A percentile compares a stretch with the other conserved stretches of the same genome.
Conservation (phyloP, 345 rosid genomes). For the Aurinia saxatilis region DNA sequence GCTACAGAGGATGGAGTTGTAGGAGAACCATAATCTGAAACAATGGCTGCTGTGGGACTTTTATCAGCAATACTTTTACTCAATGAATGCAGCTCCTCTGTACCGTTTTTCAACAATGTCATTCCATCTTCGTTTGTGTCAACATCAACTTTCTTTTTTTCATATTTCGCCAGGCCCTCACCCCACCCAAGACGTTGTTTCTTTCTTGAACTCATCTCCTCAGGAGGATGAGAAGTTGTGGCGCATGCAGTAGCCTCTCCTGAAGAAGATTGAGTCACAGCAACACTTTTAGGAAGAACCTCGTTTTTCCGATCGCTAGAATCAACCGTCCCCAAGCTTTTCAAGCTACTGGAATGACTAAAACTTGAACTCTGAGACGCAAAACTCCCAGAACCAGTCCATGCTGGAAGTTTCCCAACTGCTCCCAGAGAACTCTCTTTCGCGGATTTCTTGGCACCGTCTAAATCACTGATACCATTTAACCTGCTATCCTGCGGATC, state of each 20-base stretch:
- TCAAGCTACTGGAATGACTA: slow-evolving; percentile 83
- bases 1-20: slow-evolving; percentile 94
- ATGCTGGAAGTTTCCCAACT: slow-evolving; percentile 59
- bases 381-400: slow-evolving; percentile 73
- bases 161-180: slow-evolving; percentile 93
- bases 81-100: slow-evolving; percentile 40
- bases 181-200: slow-evolving; percentile 97
- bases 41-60: slow-evolving; percentile 50
- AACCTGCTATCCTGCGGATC: slow-evolving; percentile 45
- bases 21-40: slow-evolving; percentile 71
- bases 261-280: slow-evolving; percentile 50
- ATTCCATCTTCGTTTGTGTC: slow-evolving; percentile 38
- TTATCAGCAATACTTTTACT: slow-evolving; percentile 45
- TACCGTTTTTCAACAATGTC: slow-evolving; percentile 20
- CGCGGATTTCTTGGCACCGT: slow-evolving; percentile 40
- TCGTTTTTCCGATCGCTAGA: slow-evolving; percentile 55
- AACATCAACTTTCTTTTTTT: slow-evolving; percentile 80
- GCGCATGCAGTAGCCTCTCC: slow-evolving; percentile 56
- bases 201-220: slow-evolving; percentile 63
- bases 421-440: slow-evolving; percentile 44
- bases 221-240: slow-evolving; percentile 41
- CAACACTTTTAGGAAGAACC: slow-evolving; percentile 34
- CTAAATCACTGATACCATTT: slow-evolving; percentile 37
- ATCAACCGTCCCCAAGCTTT: slow-evolving; percentile 63
- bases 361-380: slow-evolving; percentile 78